phyloP scores from a whole-genome alignment of 2,329 filamentous ascomycete species.

The Beauveria australis region DNA sequence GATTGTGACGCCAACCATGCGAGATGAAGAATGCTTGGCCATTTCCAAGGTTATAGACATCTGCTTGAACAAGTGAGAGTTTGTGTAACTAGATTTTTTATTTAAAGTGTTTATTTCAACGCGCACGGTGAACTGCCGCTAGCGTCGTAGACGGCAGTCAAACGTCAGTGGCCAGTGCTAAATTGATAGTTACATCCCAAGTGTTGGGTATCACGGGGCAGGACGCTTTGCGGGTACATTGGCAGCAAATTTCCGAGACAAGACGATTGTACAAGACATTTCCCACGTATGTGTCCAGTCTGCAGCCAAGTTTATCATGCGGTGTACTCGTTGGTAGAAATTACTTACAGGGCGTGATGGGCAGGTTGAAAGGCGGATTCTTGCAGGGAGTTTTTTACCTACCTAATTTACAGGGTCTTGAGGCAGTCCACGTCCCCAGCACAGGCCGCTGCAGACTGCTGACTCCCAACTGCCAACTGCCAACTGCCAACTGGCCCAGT shows the following conservation, averaged over 20 bases:
- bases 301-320: too few species aligned
- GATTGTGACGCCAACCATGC: constrained; percentile 35
- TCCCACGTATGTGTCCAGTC: not conserved
- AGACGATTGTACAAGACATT: not conserved
- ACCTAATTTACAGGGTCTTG: not conserved
- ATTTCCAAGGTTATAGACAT: constrained; percentile 13
- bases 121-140: too few species aligned
- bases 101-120: too few species aligned
- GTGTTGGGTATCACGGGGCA: not conserved
- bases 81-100: too few species aligned
- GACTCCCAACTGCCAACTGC: not conserved
- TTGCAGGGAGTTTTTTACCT: not conserved
- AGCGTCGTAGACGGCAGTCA: too few species aligned
- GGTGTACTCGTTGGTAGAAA: not conserved
- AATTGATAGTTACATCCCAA: too few species aligned
- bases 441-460: not conserved
- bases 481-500: not conserved
- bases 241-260: not conserved
- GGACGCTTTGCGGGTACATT: not conserved
- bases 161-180: too few species aligned
- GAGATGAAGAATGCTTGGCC: constrained; percentile 37
- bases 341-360: not conserved
- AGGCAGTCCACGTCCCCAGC: not conserved
- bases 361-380: not conserved
- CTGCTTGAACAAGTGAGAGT: not conserved